Evolutionary conservation across 2,329 filamentous ascomycete species (phyloP).

Genomic region (Colletotrichum tamarilloi): DNA sequence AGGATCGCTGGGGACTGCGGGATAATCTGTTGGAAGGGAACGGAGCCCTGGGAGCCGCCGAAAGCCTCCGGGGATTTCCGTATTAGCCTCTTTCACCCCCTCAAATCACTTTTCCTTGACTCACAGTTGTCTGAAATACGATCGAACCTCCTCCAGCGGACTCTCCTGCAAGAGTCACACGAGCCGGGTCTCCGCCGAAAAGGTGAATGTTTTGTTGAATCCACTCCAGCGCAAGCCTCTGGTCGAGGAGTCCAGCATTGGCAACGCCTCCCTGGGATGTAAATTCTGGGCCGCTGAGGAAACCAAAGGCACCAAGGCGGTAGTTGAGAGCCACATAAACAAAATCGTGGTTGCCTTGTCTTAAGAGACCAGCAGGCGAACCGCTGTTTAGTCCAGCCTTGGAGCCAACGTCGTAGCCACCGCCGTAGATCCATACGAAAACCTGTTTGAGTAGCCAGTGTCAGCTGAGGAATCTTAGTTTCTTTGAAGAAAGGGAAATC

Average conservation of each 20-base stretch:
- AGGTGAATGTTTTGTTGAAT: constrained; percentile 54
- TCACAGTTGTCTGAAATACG: neutral
- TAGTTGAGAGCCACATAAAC: constrained; percentile 56
- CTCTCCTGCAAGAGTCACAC: constrained; percentile 56
- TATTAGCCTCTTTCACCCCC: neutral
- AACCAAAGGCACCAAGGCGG: constrained; percentile 56
- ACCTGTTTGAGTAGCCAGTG: constrained; percentile 27
- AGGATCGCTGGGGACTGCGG: constrained; percentile 3
- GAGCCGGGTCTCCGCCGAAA: constrained; percentile 55
- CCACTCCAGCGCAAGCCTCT: constrained; percentile 57
- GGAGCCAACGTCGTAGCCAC: constrained; percentile 46
- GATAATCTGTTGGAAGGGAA: neutral
- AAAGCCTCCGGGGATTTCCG: no score
- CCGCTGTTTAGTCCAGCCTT: constrained; percentile 51
- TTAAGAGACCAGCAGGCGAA: neutral
- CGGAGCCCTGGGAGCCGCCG: no score
- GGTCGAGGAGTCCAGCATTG: constrained; percentile 52
- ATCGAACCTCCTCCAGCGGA: neutral
- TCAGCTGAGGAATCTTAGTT: no score
- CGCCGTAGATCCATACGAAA: constrained; percentile 50
- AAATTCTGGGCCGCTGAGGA: constrained; percentile 50
- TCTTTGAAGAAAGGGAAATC: no score
- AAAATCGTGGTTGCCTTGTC: constrained; percentile 41
- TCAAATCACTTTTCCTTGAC: no score
- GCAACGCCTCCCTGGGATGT: constrained; percentile 46